phyloP scores from a whole-genome alignment of 257 asterid species.

The Echium plantagineum region DNA sequence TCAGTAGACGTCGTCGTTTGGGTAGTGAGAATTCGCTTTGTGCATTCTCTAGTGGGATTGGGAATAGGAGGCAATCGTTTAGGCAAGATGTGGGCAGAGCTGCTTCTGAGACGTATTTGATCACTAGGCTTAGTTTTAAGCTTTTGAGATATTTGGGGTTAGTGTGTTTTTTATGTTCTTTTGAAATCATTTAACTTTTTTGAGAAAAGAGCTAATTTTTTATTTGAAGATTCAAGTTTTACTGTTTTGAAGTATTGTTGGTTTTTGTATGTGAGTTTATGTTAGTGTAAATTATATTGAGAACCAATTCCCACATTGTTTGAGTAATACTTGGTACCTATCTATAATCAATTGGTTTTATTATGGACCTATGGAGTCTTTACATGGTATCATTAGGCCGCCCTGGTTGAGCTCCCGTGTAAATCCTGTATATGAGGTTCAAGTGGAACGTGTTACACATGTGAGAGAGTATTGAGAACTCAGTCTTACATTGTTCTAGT shows the following conservation, averaged over 20 bases:
- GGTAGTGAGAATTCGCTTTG: constrained; percentile 46
- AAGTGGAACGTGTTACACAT: too few relatives aligned
- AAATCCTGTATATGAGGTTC: too few relatives aligned
- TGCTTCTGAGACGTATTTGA: constrained; percentile 44
- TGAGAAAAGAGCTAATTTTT: background rate
- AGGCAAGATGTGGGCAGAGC: constrained; percentile 35
- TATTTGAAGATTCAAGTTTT: background rate
- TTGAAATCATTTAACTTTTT: background rate
- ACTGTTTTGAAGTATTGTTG: background rate
- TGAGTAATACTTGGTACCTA: too few relatives aligned
- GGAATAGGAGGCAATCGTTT: constrained; percentile 19
- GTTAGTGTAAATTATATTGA: too few relatives aligned
- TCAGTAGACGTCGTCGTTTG: constrained; percentile 47
- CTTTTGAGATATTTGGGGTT: constrained; percentile 75
- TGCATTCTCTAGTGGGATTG: constrained; percentile 16
- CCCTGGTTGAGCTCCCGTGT: too few relatives aligned
- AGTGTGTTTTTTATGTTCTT: background rate
- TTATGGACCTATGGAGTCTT: too few relatives aligned
- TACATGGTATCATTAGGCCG: too few relatives aligned
- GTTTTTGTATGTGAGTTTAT: background rate
- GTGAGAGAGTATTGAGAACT: too few relatives aligned
- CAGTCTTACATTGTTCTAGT: too few relatives aligned
- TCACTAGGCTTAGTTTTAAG: constrained; percentile 45
- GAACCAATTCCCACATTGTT: too few relatives aligned
- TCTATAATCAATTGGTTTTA: too few relatives aligned